Evolutionary conservation across 2,329 filamentous ascomycete species (phyloP).

Genomic region (Fusarium siculi): DNA sequence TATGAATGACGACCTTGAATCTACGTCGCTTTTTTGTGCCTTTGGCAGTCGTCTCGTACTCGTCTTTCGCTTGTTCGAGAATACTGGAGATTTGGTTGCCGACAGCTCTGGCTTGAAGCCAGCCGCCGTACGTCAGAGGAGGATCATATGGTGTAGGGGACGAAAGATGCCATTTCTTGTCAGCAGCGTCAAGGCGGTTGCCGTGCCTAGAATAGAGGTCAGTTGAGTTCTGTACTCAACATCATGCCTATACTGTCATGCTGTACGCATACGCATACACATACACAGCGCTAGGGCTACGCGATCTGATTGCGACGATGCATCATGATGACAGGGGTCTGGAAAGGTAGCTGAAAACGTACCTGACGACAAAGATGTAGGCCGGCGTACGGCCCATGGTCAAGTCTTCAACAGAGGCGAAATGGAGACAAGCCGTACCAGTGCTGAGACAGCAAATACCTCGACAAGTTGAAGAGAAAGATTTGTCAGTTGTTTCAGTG

Average conservation of each 20-base stretch:
- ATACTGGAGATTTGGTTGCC: constrained; percentile 86
- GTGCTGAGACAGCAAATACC: constrained; percentile 1
- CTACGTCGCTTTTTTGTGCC: constrained; percentile 60
- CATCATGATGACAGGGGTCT: constrained; percentile 40
- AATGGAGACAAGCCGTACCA: neutral
- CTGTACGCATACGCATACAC: constrained; percentile 18
- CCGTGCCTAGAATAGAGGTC: constrained; percentile 73
- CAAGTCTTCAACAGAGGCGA: constrained; percentile 14
- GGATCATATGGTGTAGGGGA: constrained; percentile 96
- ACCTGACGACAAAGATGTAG: constrained; percentile 59
- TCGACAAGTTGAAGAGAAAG: constrained; percentile 7
- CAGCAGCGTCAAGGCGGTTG: constrained; percentile 90
- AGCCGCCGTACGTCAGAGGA: constrained; percentile 93
- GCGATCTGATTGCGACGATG: constrained; percentile 32
- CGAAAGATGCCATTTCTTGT: constrained; percentile 93
- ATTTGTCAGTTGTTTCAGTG: constrained; percentile 6
- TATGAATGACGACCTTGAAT: constrained; percentile 87
- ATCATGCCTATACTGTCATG: constrained; percentile 7
- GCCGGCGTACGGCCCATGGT: constrained; percentile 56
- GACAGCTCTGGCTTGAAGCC: constrained; percentile 85
- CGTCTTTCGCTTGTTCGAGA: constrained; percentile 62
- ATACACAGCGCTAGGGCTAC: constrained; percentile 22
- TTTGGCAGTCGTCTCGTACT: constrained; percentile 50
- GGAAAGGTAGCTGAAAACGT: constrained; percentile 33
- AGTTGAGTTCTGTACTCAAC: constrained; percentile 8